phyloP scores from a whole-genome alignment of 768 basidiomycete genomes.

The Hericium coralloides region DNA sequence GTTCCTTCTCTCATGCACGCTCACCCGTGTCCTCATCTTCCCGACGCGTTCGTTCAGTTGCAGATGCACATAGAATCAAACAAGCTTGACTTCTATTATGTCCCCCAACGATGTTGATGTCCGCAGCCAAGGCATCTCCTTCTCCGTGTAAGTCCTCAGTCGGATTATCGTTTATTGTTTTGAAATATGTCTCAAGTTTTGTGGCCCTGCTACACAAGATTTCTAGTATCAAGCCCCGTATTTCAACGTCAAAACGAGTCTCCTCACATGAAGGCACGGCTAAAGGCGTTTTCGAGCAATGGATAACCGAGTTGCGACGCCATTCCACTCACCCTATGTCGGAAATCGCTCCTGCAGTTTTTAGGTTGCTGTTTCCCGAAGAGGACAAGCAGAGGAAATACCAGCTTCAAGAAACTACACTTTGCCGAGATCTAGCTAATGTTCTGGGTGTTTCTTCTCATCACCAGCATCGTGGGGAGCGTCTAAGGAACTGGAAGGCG shows the following conservation, averaged over 20 bases:
- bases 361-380: constrained; percentile 80
- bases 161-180: too few relatives aligned
- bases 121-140: too few relatives aligned
- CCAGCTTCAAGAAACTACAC: constrained; percentile 57
- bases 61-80: too few relatives aligned
- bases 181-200: not conserved
- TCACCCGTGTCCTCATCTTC: too few relatives aligned
- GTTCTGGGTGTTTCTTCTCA: constrained; percentile 22
- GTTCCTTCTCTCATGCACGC: too few relatives aligned
- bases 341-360: constrained; percentile 26
- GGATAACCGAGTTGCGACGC: not conserved
- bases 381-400: constrained; percentile 66
- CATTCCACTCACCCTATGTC: not conserved
- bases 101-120: too few relatives aligned
- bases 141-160: too few relatives aligned
- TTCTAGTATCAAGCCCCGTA: not conserved
- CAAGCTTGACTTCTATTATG: too few relatives aligned
- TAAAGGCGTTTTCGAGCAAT: not conserved
- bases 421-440: constrained; percentile 46
- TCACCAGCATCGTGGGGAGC: constrained; percentile 15
- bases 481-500: constrained; percentile 30
- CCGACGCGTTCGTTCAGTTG: too few relatives aligned
- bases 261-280: not conserved
- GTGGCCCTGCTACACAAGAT: not conserved
- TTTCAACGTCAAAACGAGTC: not conserved